These are phyloP conservation scores for Rhodomyrtus tomentosa DNA, from an alignment of 345 rosid genomes.

Conservation along the genomic window DNA sequence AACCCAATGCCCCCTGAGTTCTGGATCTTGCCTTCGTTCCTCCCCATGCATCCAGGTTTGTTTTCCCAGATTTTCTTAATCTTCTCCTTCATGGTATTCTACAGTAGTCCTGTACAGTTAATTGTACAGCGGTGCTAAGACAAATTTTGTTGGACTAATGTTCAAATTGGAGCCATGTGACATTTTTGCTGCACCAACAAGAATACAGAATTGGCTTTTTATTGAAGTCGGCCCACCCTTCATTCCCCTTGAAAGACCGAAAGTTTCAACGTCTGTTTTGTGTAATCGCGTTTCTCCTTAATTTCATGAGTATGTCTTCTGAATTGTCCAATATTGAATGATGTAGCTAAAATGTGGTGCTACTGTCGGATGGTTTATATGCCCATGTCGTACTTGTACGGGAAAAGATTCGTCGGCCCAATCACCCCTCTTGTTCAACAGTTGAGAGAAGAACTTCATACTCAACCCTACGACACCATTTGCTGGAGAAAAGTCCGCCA, in stretches of 20 bases:
- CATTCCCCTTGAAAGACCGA: not conserved
- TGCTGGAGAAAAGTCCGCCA: slow-evolving; percentile 17
- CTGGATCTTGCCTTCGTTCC: slow-evolving; percentile 23
- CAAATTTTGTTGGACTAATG: not conserved
- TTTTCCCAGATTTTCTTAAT: not conserved
- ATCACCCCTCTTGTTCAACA: slow-evolving; percentile 19
- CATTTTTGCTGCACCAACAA: not conserved
- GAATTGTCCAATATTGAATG: not conserved
- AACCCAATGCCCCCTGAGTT: slow-evolving; percentile 23
- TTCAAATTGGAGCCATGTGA: not conserved
- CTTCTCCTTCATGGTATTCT: not conserved
- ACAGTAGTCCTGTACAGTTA: not conserved
- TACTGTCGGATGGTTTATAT: slow-evolving; percentile 24
- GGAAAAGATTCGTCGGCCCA: slow-evolving; percentile 25
- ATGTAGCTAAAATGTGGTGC: slow-evolving; percentile 31
- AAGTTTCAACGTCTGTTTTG: not conserved
- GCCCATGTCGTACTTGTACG: slow-evolving; percentile 27
- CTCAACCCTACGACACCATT: slow-evolving; percentile 11
- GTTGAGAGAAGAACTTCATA: slow-evolving; percentile 17
- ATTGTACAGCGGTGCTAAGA: not conserved
- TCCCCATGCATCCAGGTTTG: slow-evolving; percentile 21
- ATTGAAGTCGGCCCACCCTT: not conserved
- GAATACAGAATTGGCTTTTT: not conserved
- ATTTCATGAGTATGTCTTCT: not conserved
- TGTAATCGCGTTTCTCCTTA: not conserved